Evolutionary conservation across 345 rosid genomes (phyloP), one percentile per base, ranked within the genome.

Genomic region (Limnanthes douglasii): DNA sequence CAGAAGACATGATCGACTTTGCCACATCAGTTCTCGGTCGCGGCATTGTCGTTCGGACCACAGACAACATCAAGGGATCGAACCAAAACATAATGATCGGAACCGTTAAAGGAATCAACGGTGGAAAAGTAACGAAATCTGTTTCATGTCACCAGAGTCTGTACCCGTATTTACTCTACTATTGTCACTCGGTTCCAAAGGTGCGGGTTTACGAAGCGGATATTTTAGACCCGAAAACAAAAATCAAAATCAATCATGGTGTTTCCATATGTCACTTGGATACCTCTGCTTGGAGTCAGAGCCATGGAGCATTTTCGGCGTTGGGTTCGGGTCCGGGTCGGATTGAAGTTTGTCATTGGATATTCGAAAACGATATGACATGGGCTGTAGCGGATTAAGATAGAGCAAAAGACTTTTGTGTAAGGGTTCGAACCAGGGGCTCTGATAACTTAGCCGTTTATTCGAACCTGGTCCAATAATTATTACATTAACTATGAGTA

Each of bases 321-420:
- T 33, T 86, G 15, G 85, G 94, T 8, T 66, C 75, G 26, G 59
- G 72, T 27, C 97, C 97, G 1, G 97, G 94, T 37, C 60, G 31
- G 45, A 73, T 78, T 17, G 94, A 86, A 56, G 82, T 78, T 19
- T 86, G 97, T 15, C 96, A 86, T 15, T 81, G 96, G 97, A 86
- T 86, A 14, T 86, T 86, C 26, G 75, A 86, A 57, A 75, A 75
- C 49, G 93, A 86, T 39, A 41, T 86, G 82, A 78, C 72, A 7
- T 82, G 94, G 94, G 63, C 64, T 5, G 34, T 44, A 0, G 61
- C 67, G 2, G 79, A 69, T 31, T 48, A 18, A 26, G 15, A 8
- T 21, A n/a, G n/a, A n/a, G n/a, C n/a, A n/a, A n/a, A n/a, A n/a
- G n/a, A n/a, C n/a, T n/a, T n/a, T n/a, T n/a, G n/a, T n/a, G n/a